Conservation (phyloP, 306 rosid genomes). For the Lupinus albus region DNA sequence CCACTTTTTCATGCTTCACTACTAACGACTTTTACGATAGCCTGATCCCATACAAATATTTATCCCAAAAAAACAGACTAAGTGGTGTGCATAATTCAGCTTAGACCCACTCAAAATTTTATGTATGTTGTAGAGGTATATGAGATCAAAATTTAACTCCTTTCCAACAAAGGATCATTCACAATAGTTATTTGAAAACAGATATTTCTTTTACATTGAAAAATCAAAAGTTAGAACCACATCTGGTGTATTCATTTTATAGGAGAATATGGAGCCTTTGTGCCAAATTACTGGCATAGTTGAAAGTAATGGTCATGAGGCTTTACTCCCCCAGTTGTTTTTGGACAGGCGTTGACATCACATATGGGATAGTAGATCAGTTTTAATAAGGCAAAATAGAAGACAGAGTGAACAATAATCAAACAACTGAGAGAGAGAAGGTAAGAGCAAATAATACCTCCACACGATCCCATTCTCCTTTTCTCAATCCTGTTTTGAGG, state of each 20-base stretch:
- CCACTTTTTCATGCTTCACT: conserved; percentile 2
- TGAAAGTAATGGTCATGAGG: background rate
- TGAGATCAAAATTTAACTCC: background rate
- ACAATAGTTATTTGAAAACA: conserved; percentile 12
- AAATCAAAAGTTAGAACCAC: conserved; percentile 6
- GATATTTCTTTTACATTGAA: conserved; percentile 23
- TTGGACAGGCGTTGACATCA: conserved; percentile 25
- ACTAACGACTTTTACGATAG: background rate
- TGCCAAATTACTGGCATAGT: background rate
- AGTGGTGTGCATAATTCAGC: background rate
- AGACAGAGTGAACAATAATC: conserved; percentile 15
- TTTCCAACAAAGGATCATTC: conserved; percentile 18
- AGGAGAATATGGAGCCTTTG: background rate
- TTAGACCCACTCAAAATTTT: conserved; percentile 22
- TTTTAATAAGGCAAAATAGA: conserved; percentile 22
- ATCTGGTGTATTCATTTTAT: conserved; percentile 13
- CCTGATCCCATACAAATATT: background rate
- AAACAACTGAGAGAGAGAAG: background rate
- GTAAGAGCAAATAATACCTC: conserved; percentile 56
- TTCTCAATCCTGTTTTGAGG: conserved; percentile 84
- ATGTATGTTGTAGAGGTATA: background rate
- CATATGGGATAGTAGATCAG: background rate
- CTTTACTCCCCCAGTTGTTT: background rate
- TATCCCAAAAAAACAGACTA: conserved; percentile 20
- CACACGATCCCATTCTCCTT: conserved; percentile 86